A percentile compares a stretch with the other conserved stretches of the same genome.
These are phyloP conservation scores for Neophaeococcomyces aloes DNA, from an alignment of 2,329 filamentous ascomycete species.

Conservation along the genomic window DNA sequence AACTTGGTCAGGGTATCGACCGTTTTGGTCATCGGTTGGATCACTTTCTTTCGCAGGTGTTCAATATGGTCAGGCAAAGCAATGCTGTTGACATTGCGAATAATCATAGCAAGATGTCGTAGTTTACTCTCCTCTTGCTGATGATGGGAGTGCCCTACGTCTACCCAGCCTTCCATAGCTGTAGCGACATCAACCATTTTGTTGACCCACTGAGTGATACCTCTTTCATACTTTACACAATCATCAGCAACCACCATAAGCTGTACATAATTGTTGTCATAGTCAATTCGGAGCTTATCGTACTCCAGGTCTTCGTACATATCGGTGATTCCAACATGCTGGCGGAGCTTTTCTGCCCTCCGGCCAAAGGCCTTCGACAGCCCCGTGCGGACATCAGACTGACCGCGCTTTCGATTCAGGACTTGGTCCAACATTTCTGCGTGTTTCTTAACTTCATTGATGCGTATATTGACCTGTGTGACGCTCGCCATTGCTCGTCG, in stretches of 20 bases:
- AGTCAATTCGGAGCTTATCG: constrained; percentile 69
- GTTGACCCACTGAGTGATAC: constrained; percentile 66
- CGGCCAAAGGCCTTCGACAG: constrained; percentile 84
- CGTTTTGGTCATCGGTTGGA: constrained; percentile 10
- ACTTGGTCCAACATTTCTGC: constrained; percentile 87
- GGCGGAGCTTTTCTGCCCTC: constrained; percentile 74
- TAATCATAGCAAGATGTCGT: constrained; percentile 78
- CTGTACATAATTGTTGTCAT: constrained; percentile 83
- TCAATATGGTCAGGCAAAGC: constrained; percentile 71
- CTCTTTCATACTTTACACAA: constrained; percentile 83
- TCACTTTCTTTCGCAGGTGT: constrained; percentile 27
- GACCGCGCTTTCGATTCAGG: constrained; percentile 70
- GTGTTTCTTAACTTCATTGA: constrained; percentile 92
- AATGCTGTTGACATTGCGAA: constrained; percentile 73
- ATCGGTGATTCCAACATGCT: constrained; percentile 53
- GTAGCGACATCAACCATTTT: constrained; percentile 71
- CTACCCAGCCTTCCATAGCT: constrained; percentile 74
- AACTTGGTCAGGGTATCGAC: constrained; percentile 18
- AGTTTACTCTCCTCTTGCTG: constrained; percentile 89
- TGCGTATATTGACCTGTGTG: constrained; percentile 52
- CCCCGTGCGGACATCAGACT: constrained; percentile 75
- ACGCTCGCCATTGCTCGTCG: constrained; percentile 62
- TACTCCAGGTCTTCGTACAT: constrained; percentile 73
- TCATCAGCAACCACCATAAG: constrained; percentile 87
- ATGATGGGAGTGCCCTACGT: constrained; percentile 55